phyloP scores from a whole-genome alignment of 768 basidiomycete genomes.

The Suillus clintonianus region DNA sequence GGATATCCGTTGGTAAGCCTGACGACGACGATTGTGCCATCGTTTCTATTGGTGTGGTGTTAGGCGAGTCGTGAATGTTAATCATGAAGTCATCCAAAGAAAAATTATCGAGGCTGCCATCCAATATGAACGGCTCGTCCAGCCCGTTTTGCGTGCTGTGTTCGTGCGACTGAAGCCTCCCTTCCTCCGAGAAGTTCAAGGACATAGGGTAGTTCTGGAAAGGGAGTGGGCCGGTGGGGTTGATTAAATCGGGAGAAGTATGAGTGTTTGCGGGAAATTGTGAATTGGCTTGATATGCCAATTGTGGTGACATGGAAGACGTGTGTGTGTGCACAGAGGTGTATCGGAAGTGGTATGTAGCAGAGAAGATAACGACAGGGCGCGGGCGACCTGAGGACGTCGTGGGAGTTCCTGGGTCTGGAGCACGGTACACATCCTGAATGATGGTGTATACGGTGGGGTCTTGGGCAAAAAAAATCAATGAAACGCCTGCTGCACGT shows the following conservation, averaged over 20 bases:
- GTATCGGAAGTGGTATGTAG: constrained; percentile 60
- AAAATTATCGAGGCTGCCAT: constrained; percentile 29
- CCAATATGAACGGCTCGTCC: constrained; percentile 29
- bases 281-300: not conserved
- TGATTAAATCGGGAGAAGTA: not conserved
- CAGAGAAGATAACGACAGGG: constrained; percentile 49
- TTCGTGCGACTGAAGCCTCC: not conserved
- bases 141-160: constrained; percentile 16
- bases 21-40: constrained; percentile 17
- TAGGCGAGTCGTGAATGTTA: constrained; percentile 13
- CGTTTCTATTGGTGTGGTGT: constrained; percentile 4
- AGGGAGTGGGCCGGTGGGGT: constrained; percentile 5
- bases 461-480: constrained; percentile 42
- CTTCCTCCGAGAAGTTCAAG: not conserved
- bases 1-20: constrained; percentile 31
- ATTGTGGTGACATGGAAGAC: constrained; percentile 16
- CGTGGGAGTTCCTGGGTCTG: constrained; percentile 23
- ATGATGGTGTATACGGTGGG: constrained; percentile 66
- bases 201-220: constrained; percentile 7
- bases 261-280: not conserved
- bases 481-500: constrained; percentile 16
- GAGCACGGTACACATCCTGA: constrained; percentile 54
- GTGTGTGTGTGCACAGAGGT: constrained; percentile 14
- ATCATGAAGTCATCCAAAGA: constrained; percentile 24
- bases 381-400: constrained; percentile 23